These are phyloP conservation scores for Rhododendron simsii DNA, from an alignment of 148 eudicot species.

Conservation along the genomic window DNA sequence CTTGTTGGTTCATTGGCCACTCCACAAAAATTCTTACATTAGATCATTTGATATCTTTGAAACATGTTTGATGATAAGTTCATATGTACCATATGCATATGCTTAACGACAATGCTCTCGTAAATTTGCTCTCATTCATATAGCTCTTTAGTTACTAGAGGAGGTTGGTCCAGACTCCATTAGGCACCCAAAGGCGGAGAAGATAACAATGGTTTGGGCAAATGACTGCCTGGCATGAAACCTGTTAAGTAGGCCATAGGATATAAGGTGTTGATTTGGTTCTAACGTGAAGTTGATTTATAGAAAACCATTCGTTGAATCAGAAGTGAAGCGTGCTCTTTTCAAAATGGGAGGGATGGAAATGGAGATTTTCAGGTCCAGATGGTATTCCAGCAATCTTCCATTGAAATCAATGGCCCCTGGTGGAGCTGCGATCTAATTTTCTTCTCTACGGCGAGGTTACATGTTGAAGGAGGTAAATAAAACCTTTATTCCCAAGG, in stretches of 20 bases:
- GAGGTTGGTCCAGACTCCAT: no score
- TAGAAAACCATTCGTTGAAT: background rate
- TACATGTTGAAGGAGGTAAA: no score
- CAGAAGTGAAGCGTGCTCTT: background rate
- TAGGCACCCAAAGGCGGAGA: no score
- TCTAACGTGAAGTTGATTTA: background rate
- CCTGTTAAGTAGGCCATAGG: no score
- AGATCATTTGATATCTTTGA: no score
- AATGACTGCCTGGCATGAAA: background rate
- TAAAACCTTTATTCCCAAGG: no score
- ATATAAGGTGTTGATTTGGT: background rate
- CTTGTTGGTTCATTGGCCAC: background rate
- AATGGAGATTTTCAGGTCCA: background rate
- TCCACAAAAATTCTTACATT: background rate
- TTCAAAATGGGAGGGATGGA: background rate
- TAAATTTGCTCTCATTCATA: background rate
- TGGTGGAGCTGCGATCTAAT: background rate
- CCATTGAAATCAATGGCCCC: background rate
- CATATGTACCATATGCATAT: no score
- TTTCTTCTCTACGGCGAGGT: no score
- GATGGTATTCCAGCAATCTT: background rate
- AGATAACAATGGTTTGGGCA: no score
- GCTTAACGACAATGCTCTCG: no score
- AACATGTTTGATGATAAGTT: no score
- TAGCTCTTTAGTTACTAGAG: no score